These are phyloP conservation scores for Aspergillus jensenii DNA, from an alignment of 2,329 filamentous ascomycete genomes.

Conservation along the genomic window DNA sequence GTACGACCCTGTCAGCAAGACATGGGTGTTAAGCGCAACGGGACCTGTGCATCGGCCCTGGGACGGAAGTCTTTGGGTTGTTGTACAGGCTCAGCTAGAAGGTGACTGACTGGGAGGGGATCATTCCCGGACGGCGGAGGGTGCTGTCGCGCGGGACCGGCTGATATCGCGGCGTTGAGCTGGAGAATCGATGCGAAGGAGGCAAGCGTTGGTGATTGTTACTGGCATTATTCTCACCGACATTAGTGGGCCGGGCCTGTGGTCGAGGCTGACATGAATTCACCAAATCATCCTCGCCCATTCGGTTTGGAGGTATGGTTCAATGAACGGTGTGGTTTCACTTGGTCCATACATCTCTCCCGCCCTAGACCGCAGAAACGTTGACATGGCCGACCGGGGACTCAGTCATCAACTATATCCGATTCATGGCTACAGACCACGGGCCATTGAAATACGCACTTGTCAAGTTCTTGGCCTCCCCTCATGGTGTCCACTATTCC, in stretches of 20 bases:
- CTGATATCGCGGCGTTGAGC: slow-evolving; percentile 14
- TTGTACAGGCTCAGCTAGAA: slow-evolving; percentile 7
- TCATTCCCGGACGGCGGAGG: slow-evolving; percentile 7
- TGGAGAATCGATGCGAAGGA: slow-evolving; percentile 5
- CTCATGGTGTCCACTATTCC: no score
- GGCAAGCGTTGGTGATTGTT: background rate
- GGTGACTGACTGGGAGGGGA: slow-evolving; percentile 16
- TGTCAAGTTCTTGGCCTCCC: background rate
- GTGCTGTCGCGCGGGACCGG: slow-evolving; percentile 18
- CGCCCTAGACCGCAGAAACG: background rate
- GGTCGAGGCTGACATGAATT: background rate
- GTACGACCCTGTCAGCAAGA: slow-evolving; percentile 63
- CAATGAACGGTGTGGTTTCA: background rate
- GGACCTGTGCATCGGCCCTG: slow-evolving; percentile 9
- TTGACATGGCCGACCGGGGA: background rate
- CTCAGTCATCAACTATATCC: background rate
- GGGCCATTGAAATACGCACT: background rate
- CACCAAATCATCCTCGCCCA: background rate
- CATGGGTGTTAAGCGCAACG: slow-evolving; percentile 49
- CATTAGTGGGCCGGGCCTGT: background rate
- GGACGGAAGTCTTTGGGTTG: slow-evolving; percentile 15
- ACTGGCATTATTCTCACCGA: background rate
- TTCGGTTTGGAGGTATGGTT: background rate
- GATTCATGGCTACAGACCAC: background rate
- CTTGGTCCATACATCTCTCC: background rate